phyloP scores from a whole-genome alignment of 495 filamentous ascomycete genomes.

The Penicillium crystallinum region DNA sequence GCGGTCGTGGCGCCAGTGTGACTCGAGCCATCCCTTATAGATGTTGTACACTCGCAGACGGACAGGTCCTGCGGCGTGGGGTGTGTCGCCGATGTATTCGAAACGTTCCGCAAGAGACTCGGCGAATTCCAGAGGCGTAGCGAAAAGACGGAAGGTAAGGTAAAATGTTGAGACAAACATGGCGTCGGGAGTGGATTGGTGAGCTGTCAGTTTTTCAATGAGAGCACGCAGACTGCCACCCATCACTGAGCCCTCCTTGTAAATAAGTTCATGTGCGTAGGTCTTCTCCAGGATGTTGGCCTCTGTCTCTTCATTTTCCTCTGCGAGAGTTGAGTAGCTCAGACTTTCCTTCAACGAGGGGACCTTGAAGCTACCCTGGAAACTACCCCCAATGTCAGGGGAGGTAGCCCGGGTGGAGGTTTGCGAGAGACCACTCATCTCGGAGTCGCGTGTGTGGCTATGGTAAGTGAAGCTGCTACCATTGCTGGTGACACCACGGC shows the following conservation, averaged over 20 bases:
- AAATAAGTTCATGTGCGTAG: slow-evolving; percentile 84
- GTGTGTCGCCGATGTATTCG: slow-evolving; percentile 79
- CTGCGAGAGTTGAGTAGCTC: slow-evolving; percentile 58
- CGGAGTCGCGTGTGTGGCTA: slow-evolving; percentile 71
- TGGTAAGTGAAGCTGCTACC: slow-evolving; percentile 70
- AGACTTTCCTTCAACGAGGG: slow-evolving; percentile 50
- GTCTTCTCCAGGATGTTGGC: slow-evolving; percentile 79
- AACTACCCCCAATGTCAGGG: slow-evolving; percentile 56
- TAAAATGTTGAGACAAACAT: slow-evolving; percentile 94
- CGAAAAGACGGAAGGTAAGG: slow-evolving; percentile 94
- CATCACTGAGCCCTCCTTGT: slow-evolving; percentile 91
- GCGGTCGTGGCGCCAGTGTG: slow-evolving; percentile 81
- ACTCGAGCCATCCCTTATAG: slow-evolving; percentile 96
- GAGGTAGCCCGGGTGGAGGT: slow-evolving; percentile 87
- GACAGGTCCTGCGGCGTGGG: slow-evolving; percentile 68
- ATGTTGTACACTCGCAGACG: slow-evolving; percentile 91
- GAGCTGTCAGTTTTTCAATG: slow-evolving; percentile 88
- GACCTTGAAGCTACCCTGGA: slow-evolving; percentile 33
- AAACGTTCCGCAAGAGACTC: slow-evolving; percentile 82
- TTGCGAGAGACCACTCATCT: slow-evolving; percentile 72
- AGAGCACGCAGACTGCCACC: slow-evolving; percentile 88
- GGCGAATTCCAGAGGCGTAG: slow-evolving; percentile 73
- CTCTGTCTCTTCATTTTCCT: slow-evolving; percentile 72
- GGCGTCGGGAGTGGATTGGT: slow-evolving; percentile 88
- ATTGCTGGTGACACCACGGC: slow-evolving; percentile 46